Conservation (phyloP, 208 protist genomes). For the Crithidia thermophila region DNA sequence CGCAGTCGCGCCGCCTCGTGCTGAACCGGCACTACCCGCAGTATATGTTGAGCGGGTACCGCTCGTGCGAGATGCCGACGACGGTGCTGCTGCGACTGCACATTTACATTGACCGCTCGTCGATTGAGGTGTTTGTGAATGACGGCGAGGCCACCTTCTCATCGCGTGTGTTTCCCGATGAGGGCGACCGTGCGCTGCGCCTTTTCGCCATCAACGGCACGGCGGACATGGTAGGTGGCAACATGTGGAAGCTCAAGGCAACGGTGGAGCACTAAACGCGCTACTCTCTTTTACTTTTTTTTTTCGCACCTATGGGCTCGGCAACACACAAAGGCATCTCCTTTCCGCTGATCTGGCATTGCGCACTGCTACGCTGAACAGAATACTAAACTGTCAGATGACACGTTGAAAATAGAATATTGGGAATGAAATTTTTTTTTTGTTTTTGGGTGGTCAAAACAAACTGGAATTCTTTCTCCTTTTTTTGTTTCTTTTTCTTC, state of each 20-base stretch:
- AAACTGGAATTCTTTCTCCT: no score
- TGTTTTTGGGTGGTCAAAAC: no score
- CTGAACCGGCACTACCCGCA: conserved; percentile 68
- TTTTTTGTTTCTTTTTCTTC: neutral
- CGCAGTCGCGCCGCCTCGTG: conserved; percentile 48
- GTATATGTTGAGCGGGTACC: conserved; percentile 54
- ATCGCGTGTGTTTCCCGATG: conserved; percentile 48
- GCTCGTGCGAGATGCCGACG: conserved; percentile 41
- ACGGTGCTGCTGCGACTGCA: conserved; percentile 39
- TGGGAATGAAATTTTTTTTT: no score
- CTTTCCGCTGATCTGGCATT: no score
- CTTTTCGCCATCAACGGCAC: conserved; percentile 48
- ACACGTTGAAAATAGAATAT: no score
- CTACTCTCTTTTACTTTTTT: neutral
- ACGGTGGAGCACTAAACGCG: neutral
- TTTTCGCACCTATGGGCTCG: neutral
- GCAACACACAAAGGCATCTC: no score
- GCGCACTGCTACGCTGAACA: no score
- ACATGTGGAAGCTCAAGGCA: conserved; percentile 41
- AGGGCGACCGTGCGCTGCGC: conserved; percentile 37
- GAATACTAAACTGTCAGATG: no score
- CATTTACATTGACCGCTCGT: conserved; percentile 54
- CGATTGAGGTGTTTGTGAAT: conserved; percentile 70
- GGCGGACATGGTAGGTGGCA: conserved; percentile 31
- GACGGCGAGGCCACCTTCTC: conserved; percentile 42